These are phyloP conservation scores for Pyricularia sp. DNA, from an alignment of 2,329 filamentous ascomycete genomes.

Conservation along the genomic window DNA sequence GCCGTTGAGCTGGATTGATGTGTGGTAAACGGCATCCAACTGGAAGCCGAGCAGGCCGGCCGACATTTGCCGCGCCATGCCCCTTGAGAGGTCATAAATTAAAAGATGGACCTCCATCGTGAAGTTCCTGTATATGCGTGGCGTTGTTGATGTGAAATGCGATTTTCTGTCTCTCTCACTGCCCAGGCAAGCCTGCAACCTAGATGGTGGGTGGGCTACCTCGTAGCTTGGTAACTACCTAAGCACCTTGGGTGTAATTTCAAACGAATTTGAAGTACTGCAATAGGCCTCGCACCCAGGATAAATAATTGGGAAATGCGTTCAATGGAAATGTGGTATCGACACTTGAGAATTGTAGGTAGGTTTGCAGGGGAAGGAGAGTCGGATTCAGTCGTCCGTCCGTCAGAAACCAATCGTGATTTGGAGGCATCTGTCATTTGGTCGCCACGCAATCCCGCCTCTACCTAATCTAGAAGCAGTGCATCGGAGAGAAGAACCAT, in stretches of 20 bases:
- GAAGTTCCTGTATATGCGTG: neutral
- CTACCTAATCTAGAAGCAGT: neutral
- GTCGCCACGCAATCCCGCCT: neutral
- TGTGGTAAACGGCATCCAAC: conserved; percentile 92
- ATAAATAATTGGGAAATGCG: neutral
- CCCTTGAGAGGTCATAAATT: conserved; percentile 64
- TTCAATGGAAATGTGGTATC: too few relatives aligned
- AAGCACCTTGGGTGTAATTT: neutral
- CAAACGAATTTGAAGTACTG: neutral
- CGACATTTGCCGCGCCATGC: conserved; percentile 42
- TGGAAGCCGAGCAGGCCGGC: conserved; percentile 39
- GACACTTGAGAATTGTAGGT: too few relatives aligned
- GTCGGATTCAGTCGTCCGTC: neutral
- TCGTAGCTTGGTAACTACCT: neutral
- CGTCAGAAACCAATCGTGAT: neutral
- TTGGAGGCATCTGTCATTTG: neutral
- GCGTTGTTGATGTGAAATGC: neutral
- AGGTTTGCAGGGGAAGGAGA: neutral
- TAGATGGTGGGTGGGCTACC: too few relatives aligned
- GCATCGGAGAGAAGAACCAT: neutral
- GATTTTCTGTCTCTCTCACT: neutral
- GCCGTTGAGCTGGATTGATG: conserved; percentile 72
- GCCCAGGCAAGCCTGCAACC: neutral
- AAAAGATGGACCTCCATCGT: conserved; percentile 65
- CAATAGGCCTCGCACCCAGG: neutral